These are phyloP conservation scores for Microbotryomycetes sp. DNA, from an alignment of 1,284 basidiomycete species.

Conservation along the genomic window DNA sequence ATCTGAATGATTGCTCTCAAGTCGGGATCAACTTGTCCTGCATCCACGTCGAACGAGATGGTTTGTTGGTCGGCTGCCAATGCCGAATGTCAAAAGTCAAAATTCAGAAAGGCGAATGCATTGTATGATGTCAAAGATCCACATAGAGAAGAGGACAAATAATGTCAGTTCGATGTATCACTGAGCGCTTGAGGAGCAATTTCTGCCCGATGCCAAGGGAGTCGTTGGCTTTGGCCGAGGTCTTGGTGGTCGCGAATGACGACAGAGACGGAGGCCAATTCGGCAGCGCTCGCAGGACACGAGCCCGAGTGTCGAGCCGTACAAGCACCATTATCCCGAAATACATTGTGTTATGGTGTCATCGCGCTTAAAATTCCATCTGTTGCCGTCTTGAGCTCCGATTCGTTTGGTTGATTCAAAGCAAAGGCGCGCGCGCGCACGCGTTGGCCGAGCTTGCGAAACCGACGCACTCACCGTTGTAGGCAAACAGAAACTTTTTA, in stretches of 20 bases:
- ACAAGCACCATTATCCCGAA: too few species aligned
- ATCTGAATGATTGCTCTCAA: background rate
- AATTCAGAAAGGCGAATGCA: too few species aligned
- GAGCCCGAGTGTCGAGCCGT: background rate
- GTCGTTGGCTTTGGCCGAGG: too few species aligned
- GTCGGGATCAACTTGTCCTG: background rate
- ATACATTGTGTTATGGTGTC: too few species aligned
- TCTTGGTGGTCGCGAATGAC: background rate
- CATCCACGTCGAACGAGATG: background rate
- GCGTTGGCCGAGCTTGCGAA: background rate
- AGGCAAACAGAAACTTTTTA: slow-evolving; percentile 24
- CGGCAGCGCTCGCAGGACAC: background rate
- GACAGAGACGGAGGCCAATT: background rate
- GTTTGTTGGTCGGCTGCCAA: background rate
- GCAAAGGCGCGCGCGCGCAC: too few species aligned
- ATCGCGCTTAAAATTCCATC: too few species aligned
- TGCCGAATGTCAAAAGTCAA: too few species aligned
- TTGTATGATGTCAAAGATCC: too few species aligned
- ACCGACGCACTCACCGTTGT: slow-evolving; percentile 6
- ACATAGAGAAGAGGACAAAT: background rate
- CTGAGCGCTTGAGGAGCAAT: background rate
- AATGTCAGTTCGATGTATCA: background rate
- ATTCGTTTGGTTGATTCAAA: too few species aligned
- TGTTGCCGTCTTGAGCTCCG: too few species aligned
- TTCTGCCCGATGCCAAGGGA: too few species aligned